These are phyloP conservation scores for Suaeda aralocaspica DNA, from an alignment of 148 eudicot genomes.

Conservation along the genomic window DNA sequence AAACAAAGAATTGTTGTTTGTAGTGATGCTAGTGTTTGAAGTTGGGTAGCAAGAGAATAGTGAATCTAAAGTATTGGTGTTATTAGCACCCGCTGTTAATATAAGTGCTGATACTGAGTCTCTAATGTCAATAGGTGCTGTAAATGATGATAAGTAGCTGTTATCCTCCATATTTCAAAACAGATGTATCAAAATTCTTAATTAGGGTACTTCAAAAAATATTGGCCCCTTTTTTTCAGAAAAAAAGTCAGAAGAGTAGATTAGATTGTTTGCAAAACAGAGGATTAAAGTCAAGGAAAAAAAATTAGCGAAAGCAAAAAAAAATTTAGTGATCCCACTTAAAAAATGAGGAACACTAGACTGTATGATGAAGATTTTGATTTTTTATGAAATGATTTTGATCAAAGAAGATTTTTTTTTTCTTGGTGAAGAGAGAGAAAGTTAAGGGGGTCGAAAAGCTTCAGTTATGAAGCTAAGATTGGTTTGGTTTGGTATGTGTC, in stretches of 20 bases:
- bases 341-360: constrained; percentile 23
- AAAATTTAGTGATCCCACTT: constrained; percentile 25
- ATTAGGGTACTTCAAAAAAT: constrained; percentile 30
- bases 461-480: constrained; percentile 16
- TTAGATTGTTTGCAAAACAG: neutral
- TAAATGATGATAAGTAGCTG: constrained; percentile 26
- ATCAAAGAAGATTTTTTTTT: constrained; percentile 20
- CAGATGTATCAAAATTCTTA: constrained; percentile 19
- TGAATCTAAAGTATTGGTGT: constrained; percentile 72
- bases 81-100: constrained; percentile 48
- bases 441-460: constrained; percentile 1
- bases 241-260: no score
- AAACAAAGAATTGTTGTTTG: neutral
- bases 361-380: constrained; percentile 14
- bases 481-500: constrained; percentile 14
- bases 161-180: constrained; percentile 41
- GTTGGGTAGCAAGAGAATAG: constrained; percentile 55
- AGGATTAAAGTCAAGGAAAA: neutral
- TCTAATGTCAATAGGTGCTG: constrained; percentile 31
- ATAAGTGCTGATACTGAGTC: constrained; percentile 64
- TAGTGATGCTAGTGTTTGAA: constrained; percentile 23
- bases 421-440: neutral
- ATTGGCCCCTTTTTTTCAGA: constrained; percentile 26
- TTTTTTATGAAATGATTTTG: constrained; percentile 2
- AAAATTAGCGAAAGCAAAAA: neutral